phyloP scores from a whole-genome alignment of 2,329 filamentous ascomycete genomes.

The Cercospora zeina region DNA sequence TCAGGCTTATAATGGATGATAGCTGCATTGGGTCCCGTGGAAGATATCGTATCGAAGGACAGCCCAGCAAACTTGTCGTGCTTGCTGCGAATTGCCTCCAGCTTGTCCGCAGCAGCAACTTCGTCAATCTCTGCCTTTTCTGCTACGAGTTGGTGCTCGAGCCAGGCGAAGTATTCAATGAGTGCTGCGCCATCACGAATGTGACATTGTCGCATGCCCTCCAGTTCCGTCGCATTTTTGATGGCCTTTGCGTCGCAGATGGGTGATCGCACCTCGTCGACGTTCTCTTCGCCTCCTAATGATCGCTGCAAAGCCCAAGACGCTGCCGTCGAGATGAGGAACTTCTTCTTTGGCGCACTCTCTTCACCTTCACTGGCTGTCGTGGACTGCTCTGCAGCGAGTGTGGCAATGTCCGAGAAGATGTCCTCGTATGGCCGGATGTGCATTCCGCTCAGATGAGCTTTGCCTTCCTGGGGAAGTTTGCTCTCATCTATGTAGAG shows the following conservation, averaged over 20 bases:
- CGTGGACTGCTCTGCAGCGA: slow-evolving; percentile 52
- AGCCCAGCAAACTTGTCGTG: slow-evolving; percentile 79
- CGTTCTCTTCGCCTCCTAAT: slow-evolving; percentile 78
- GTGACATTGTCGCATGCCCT: slow-evolving; percentile 92
- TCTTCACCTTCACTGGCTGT: slow-evolving; percentile 21
- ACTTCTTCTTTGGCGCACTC: slow-evolving; percentile 58
- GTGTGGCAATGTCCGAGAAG: slow-evolving; percentile 70
- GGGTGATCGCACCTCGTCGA: slow-evolving; percentile 84
- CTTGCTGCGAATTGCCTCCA: slow-evolving; percentile 72
- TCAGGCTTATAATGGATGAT: slow-evolving; percentile 96
- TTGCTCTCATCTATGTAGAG: slow-evolving; percentile 85
- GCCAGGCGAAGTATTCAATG: slow-evolving; percentile 92
- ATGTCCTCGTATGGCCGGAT: slow-evolving; percentile 81
- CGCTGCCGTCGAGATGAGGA: slow-evolving; percentile 80
- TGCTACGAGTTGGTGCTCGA: slow-evolving; percentile 76
- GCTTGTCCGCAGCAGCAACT: slow-evolving; percentile 85
- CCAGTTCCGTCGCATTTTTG: slow-evolving; percentile 86
- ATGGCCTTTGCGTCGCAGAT: slow-evolving; percentile 89
- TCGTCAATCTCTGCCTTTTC: slow-evolving; percentile 78
- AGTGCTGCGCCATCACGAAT: slow-evolving; percentile 89
- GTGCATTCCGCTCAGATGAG: slow-evolving; percentile 69
- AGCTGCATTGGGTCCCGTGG: slow-evolving; percentile 86
- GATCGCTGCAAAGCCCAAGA: slow-evolving; percentile 91
- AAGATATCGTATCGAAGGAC: slow-evolving; percentile 95
- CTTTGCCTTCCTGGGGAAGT: slow-evolving; percentile 65